Evolutionary conservation across 2,329 filamentous ascomycete genomes (phyloP), one percentile per base, ranked within the genome.

Genomic region (Aspergillus pseudonomiae): DNA sequence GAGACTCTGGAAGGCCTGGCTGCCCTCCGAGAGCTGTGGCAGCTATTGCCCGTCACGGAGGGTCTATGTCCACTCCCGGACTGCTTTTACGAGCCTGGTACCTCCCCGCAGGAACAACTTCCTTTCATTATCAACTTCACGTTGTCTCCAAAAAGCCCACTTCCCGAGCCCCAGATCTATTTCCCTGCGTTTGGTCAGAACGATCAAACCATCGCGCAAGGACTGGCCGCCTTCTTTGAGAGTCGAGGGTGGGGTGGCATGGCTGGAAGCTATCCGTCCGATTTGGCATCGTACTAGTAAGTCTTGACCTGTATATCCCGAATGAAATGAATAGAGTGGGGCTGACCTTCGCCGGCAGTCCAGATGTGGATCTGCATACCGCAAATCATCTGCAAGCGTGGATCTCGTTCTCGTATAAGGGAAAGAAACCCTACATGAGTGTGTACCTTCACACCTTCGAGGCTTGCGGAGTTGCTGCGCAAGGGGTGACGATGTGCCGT

Each of bases 151-250:
- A 60, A 36, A 14, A 52, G 32, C 16, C 43, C 41, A 6, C 36
- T 63, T 24, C 62, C 62, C n/a, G 57, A 63, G 26, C 62, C 62
- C 5, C 62, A 63, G 58, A 61, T 63, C 24, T 63, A 63, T 24
- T 60, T 63, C 21, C 34, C 52, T n/a, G 52, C 36, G 4, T 60
- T 60, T 57, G 62, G 62, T 5, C 36, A 52, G 24, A 63, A 63
- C 28, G 57, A 60, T 41, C 24, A 14, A 14, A n/a, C 14, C 10
- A 41, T 57, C 14, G 62, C 57, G 34, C 52, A 63, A 3, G 62
- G 52, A 19, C n/a, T 63, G 24, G 45, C 58, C 6, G 34, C 58
- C 14, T 60, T 60, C 52, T 60, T 57, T 39, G 12, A 52, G 10
- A 21, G 61, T 2, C 19, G 41, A 9, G 57, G 57, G 16, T 56